A percentile compares a stretch with the other conserved stretches of the same genome.
Evolutionary conservation across 2,329 filamentous ascomycete species (phyloP).

Genomic region (Xylogone sp.): DNA sequence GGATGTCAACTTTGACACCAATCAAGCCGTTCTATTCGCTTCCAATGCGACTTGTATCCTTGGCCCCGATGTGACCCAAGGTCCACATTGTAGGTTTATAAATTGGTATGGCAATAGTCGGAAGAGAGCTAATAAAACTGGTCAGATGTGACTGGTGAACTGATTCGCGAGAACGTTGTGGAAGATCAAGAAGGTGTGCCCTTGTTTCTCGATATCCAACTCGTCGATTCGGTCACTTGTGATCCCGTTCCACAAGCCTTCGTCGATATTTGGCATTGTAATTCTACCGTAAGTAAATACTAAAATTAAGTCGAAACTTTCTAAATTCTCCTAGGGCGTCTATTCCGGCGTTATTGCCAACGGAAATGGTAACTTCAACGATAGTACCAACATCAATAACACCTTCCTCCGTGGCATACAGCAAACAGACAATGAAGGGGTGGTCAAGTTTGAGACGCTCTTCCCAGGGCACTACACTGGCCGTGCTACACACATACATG

Average conservation of each 20-base stretch:
- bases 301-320: constrained; percentile 2
- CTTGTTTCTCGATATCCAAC: constrained; percentile 47
- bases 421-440: constrained; percentile 36
- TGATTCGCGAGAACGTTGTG: constrained; percentile 43
- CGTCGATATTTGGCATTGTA: constrained; percentile 48
- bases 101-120: constrained; percentile 4
- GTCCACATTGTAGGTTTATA: constrained; percentile 43
- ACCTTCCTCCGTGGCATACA: constrained; percentile 39
- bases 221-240: constrained; percentile 52
- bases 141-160: constrained; percentile 45
- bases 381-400: constrained; percentile 31
- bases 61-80: constrained; percentile 47
- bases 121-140: constrained; percentile 8
- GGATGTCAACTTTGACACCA: constrained; percentile 30
- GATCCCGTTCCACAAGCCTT: constrained; percentile 42
- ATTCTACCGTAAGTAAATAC: constrained; percentile 21
- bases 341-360: constrained; percentile 42
- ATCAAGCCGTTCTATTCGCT: constrained; percentile 34
- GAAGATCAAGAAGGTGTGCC: constrained; percentile 45
- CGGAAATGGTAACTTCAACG: constrained; percentile 37
- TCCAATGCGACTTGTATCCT: constrained; percentile 43
- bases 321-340: constrained; percentile 40
- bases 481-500: constrained; percentile 45
- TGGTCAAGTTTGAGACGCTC: constrained; percentile 36
- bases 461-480: constrained; percentile 43